Percentiles rank a stretch among this genome's conserved stretches.
These are phyloP conservation scores for Alternaria rosae DNA, from an alignment of 2,329 filamentous ascomycete species.

Conservation along the genomic window DNA sequence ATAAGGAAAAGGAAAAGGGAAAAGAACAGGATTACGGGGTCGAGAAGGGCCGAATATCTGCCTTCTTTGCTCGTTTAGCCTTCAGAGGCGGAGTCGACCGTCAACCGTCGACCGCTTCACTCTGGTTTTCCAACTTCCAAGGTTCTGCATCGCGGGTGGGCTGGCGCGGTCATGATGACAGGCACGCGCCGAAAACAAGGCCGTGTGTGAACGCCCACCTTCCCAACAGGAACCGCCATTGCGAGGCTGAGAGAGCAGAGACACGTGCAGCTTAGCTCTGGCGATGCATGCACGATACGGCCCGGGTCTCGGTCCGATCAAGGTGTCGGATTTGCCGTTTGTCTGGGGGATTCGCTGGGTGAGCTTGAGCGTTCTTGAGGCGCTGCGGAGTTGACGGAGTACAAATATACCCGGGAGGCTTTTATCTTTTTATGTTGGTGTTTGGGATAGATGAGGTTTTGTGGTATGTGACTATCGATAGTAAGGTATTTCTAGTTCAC, in stretches of 20 bases:
- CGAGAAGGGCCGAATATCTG: not conserved
- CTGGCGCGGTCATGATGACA: not conserved
- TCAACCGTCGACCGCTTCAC: not conserved
- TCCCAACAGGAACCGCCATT: conserved; percentile 1
- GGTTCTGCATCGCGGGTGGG: not conserved
- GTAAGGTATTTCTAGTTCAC: not conserved
- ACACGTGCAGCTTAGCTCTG: not conserved
- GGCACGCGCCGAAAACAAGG: not conserved
- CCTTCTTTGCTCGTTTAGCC: not conserved
- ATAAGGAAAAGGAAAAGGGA: not conserved
- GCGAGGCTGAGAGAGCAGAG: not conserved
- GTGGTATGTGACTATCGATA: not conserved
- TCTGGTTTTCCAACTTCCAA: not conserved
- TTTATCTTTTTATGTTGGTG: not conserved
- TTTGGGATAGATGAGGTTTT: not conserved
- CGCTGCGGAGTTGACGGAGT: not conserved
- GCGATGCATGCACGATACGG: conserved; percentile 1
- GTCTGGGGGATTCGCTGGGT: not conserved
- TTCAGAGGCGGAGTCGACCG: not conserved
- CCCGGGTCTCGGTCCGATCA: conserved; percentile 1
- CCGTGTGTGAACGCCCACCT: conserved; percentile 2
- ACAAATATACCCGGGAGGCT: not conserved
- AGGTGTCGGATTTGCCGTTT: not conserved
- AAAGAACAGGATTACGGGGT: conserved; percentile 1
- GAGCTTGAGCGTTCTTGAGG: not conserved